Conservation (phyloP, 495 filamentous ascomycete species). For the Daldinia caldariorum region DNA sequence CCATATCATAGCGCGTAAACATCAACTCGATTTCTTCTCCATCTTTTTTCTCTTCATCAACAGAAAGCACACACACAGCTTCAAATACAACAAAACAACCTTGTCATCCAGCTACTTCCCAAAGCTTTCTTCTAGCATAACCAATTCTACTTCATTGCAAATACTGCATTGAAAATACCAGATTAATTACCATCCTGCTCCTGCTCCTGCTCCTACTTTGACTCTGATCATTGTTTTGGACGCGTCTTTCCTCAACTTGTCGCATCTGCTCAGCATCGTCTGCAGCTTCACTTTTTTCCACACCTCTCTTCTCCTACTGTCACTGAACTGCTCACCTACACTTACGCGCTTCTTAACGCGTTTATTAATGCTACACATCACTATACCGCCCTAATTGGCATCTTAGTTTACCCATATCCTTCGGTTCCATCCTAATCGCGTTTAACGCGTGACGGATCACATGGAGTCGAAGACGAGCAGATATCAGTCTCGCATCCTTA, state of each 20-base stretch:
- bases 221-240: slow-evolving; percentile 27
- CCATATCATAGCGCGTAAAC: slow-evolving; percentile 22
- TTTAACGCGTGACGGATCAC: slow-evolving; percentile 21
- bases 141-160: slow-evolving; percentile 35
- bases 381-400: slow-evolving; percentile 26
- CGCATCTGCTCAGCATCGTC: slow-evolving; percentile 20
- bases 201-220: slow-evolving; percentile 27
- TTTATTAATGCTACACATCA: slow-evolving; percentile 29
- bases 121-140: slow-evolving; percentile 27
- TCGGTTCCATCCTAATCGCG: slow-evolving; percentile 40
- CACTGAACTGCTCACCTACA: slow-evolving; percentile 4
- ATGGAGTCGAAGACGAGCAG: slow-evolving; percentile 45
- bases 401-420: slow-evolving; percentile 14
- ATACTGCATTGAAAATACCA: slow-evolving; percentile 13
- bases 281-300: slow-evolving; percentile 14
- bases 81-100: slow-evolving; percentile 12
- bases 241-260: slow-evolving; percentile 26
- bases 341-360: slow-evolving; percentile 24
- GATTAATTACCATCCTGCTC: slow-evolving; percentile 14
- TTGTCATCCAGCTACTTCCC: slow-evolving; percentile 34
- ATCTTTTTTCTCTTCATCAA: slow-evolving; percentile 8
- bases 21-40: slow-evolving; percentile 5
- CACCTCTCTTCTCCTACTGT: slow-evolving; percentile 4
- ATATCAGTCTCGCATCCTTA: slow-evolving; percentile 52
- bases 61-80: slow-evolving; percentile 6